Conservation (phyloP, 2,329 filamentous ascomycete genomes). For the Tolypocladium ophioglossoides region DNA sequence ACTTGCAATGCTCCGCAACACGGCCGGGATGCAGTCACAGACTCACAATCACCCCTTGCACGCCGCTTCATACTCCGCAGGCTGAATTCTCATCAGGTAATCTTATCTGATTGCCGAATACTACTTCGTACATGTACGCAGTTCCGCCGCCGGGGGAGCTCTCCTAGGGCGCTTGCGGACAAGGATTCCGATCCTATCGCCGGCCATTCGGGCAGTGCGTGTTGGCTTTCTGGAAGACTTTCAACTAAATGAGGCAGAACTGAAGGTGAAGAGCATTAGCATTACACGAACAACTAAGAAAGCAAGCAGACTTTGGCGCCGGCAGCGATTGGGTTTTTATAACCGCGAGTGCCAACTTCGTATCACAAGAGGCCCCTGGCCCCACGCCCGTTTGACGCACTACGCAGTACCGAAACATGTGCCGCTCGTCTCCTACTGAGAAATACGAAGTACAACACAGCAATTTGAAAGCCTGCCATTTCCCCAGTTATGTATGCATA, state of each 20-base stretch:
- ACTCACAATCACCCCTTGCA: background rate
- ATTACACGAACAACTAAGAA: background rate
- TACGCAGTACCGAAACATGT: too few relatives aligned
- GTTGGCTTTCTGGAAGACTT: background rate
- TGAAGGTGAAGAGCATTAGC: background rate
- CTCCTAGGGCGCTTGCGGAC: background rate
- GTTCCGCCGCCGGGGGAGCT: background rate
- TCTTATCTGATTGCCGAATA: background rate
- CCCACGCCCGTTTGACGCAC: too few relatives aligned
- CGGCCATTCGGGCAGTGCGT: background rate
- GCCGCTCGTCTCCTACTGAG: background rate
- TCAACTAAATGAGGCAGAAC: background rate
- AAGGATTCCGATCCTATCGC: background rate
- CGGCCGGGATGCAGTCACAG: background rate
- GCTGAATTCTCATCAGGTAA: background rate
- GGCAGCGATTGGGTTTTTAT: background rate
- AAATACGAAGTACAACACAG: background rate
- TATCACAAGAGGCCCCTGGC: too few relatives aligned
- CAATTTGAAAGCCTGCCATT: background rate
- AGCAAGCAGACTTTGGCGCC: background rate
- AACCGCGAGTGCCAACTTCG: background rate
- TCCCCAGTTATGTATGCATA: background rate
- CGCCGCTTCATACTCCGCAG: background rate
- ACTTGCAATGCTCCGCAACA: too few relatives aligned
- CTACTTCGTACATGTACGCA: too few relatives aligned